Percentiles rank a stretch among this genome's conserved stretches.
Conservation (phyloP, 352 stramenopile species). For the Pythium folliculosum region DNA sequence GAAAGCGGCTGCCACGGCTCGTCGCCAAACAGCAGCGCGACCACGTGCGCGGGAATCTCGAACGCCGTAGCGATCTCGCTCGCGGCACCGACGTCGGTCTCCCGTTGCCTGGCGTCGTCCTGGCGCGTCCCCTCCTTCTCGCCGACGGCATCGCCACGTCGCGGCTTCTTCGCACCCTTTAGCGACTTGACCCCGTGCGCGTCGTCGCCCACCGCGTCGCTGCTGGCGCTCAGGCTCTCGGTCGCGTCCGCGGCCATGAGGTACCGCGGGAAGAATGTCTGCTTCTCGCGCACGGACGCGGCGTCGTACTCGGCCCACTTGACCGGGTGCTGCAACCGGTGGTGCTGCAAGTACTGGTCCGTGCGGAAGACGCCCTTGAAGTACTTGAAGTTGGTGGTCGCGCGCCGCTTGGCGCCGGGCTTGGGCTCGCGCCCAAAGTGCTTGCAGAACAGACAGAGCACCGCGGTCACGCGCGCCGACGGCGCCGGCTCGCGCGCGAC, state of each 20-base stretch:
- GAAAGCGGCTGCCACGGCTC: neutral
- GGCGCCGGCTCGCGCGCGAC: conserved; percentile 44
- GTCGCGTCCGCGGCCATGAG: conserved; percentile 6
- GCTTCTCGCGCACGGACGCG: conserved; percentile 44
- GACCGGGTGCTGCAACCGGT: conserved; percentile 51
- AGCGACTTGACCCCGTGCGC: neutral
- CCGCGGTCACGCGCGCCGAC: conserved; percentile 46
- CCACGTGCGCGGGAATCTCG: neutral
- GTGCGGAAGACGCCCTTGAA: conserved; percentile 67
- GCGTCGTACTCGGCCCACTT: conserved; percentile 52
- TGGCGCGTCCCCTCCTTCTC: neutral
- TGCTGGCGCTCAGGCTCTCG: neutral
- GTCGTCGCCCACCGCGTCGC: neutral
- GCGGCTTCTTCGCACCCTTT: neutral
- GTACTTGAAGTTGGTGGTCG: conserved; percentile 68
- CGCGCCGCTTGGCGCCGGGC: conserved; percentile 51
- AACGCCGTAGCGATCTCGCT: neutral
- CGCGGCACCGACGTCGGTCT: neutral
- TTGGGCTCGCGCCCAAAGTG: conserved; percentile 63
- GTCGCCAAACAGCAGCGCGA: neutral
- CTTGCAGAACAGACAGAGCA: conserved; percentile 66
- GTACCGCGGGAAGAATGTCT: conserved; percentile 46
- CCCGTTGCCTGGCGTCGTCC: neutral
- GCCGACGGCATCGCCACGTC: neutral
- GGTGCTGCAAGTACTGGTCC: conserved; percentile 75